A percentile compares a stretch with the other conserved stretches of the same genome.
phyloP scores from a whole-genome alignment of 495 filamentous ascomycete species.

The Xylaria grammica region DNA sequence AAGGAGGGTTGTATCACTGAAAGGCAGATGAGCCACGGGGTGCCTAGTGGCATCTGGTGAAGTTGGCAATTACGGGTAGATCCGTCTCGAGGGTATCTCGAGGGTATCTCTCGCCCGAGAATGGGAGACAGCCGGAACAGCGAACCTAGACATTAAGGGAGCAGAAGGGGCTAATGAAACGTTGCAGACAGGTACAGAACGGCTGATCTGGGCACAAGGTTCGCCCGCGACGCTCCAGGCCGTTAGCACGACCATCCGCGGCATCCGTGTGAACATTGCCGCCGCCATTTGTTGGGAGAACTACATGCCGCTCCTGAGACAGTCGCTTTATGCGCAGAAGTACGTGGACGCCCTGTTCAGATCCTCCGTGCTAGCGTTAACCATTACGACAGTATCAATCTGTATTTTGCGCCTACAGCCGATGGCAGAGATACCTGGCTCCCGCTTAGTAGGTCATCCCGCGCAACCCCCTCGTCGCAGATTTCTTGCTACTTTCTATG shows the following conservation, averaged over 20 bases:
- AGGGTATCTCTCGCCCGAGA: neutral
- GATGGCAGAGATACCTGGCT: slow-evolving; percentile 87
- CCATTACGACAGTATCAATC: slow-evolving; percentile 62
- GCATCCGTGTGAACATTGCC: slow-evolving; percentile 76
- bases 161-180: slow-evolving; percentile 16
- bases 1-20: neutral
- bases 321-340: slow-evolving; percentile 82
- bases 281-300: slow-evolving; percentile 98
- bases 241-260: slow-evolving; percentile 78
- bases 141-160: neutral
- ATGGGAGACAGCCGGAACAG: neutral
- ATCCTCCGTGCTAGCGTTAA: neutral
- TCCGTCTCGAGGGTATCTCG: neutral
- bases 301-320: slow-evolving; percentile 85
- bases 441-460: slow-evolving; percentile 49
- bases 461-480: neutral
- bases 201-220: slow-evolving; percentile 89
- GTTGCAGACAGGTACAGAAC: slow-evolving; percentile 73
- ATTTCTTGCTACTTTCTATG: neutral
- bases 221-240: slow-evolving; percentile 80
- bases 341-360: neutral
- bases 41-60: neutral
- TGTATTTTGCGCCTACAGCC: slow-evolving; percentile 92
- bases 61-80: neutral
- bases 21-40: neutral